Evolutionary conservation across 2,329 filamentous ascomycete genomes (phyloP), one percentile per base, ranked within the genome.

Genomic region (Alternaria infectoria): DNA sequence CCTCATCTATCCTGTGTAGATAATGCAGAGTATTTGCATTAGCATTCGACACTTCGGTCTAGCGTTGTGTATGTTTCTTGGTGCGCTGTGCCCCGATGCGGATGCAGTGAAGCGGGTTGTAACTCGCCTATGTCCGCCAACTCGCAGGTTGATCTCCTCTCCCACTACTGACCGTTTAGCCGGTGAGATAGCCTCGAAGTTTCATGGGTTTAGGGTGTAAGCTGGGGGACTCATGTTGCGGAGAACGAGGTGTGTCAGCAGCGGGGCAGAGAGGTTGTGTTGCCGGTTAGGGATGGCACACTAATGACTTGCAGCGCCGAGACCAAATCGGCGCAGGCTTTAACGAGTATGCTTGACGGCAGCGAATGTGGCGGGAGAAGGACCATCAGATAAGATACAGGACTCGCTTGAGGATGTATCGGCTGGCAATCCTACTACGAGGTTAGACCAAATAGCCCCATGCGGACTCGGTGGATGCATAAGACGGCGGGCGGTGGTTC

Each of bases 181-280:
- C 65, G 62, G 59, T 11, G 23, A 50, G 28, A 28, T 36, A 59
- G 40, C 36, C 36, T 46, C 23, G 21, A 13, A 21, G 12, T 30
- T 21, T 52, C 17, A 56, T 59, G 57, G 61, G 52, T 43, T 30
- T 6, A 19, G n/a, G 28, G 43, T 43, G 49, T 43, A 28, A 46
- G 28, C 13, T 25, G 46, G 28, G 28, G 44, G 47, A 51, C 57
- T 69, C 67, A 68, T 65, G 62, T 28, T 64, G 64, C 63, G 65
- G 60, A 50, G 21, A n/a, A 17, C 11, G 30, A 57, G 26, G 44
- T 62, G 54, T 71, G 69, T 73, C 68, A 72, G 69, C 71, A 67
- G 67, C 55, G 57, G 62, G 61, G 66, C 58, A 64, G 45, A 49
- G 21, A 13, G n/a, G 25, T 25, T 43, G 56, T 64, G 47, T 57